Percentiles rank a stretch among this genome's conserved stretches.
These are phyloP conservation scores for Immersiella caudata DNA, from an alignment of 495 filamentous ascomycete species.

Conservation along the genomic window DNA sequence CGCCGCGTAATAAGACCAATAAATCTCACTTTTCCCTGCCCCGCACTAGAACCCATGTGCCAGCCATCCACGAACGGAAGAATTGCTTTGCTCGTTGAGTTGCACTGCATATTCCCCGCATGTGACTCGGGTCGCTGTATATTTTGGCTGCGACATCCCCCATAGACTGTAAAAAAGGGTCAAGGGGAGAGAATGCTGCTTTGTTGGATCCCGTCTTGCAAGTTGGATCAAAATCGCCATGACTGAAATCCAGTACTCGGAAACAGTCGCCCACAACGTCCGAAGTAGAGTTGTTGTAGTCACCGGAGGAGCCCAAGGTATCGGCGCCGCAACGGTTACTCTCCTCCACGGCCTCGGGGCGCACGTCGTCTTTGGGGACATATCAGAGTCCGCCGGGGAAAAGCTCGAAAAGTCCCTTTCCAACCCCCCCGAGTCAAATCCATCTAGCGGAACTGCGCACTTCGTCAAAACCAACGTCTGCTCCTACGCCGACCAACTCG, in stretches of 20 bases:
- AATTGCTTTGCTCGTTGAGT: too few relatives aligned
- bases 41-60: not conserved
- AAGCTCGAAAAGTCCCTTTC: not conserved
- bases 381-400: slow-evolving; percentile 18
- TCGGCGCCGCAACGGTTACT: slow-evolving; percentile 33
- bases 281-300: slow-evolving; percentile 23
- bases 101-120: too few relatives aligned
- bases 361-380: slow-evolving; percentile 35
- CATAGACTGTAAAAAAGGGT: too few relatives aligned
- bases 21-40: not conserved
- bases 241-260: slow-evolving; percentile 25
- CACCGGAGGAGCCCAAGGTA: slow-evolving; percentile 35
- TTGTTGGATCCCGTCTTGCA: too few relatives aligned
- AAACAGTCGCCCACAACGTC: slow-evolving; percentile 11
- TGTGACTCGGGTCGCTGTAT: too few relatives aligned
- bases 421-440: not conserved
- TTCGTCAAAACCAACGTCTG: slow-evolving; percentile 31
- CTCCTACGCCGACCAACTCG: slow-evolving; percentile 25
- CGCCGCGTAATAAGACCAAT: not conserved
- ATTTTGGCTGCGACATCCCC: too few relatives aligned
- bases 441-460: not conserved
- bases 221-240: slow-evolving; percentile 9
- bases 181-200: too few relatives aligned
- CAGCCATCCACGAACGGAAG: not conserved
- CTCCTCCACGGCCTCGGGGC: slow-evolving; percentile 25